Base-by-base conservation (phyloP, 371 early-diverging fungal species). In the Mortierella sp. region DNA sequence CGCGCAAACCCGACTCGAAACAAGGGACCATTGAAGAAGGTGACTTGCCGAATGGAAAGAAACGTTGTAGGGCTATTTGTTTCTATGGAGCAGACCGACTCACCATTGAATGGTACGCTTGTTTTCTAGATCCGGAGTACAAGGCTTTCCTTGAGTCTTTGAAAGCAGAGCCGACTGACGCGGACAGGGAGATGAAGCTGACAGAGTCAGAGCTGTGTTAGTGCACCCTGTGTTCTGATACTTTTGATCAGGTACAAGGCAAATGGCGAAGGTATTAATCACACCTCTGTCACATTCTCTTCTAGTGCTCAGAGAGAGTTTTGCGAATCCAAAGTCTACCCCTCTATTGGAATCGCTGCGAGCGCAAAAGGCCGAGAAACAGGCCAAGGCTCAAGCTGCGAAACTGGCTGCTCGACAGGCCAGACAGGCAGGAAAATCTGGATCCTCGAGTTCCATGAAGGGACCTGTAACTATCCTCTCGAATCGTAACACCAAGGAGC, bases 1-100 rank as follows among this genome's bases (percentile, higher is more conserved):
- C 80, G 60, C 86, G 86, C 63, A 85, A 88, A 51, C 61, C 73
- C 0, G 92, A 95, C 69, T 57, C 86, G n/a, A 81, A 90, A 44
- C 86, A 89, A 70, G 92, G 90, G 31, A 92, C 94, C 0, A 89
- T 95, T 50, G 91, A 93, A 47, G 71, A 86, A 60, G 93, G 91
- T 90, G 79, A 37, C 2, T 51, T 51, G 10, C 10, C 34, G 10
- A 34, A 34, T 34, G 34, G 34, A n/a, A n/a, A n/a, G n/a, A n/a
- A n/a, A n/a, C n/a, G n/a, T n/a, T n/a, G n/a, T n/a, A n/a, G n/a
- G n/a, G n/a, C n/a, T n/a, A n/a, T n/a, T n/a, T n/a, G n/a, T n/a
- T n/a, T n/a, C n/a, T n/a, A n/a, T n/a, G n/a, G n/a, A n/a, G n/a
- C n/a, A n/a, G 45, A 45, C 7, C 45, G n/a, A 45, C 45, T 45